Evolutionary conservation across 2,329 filamentous ascomycete genomes (phyloP).

Genomic region (Thielaviopsis musarum): DNA sequence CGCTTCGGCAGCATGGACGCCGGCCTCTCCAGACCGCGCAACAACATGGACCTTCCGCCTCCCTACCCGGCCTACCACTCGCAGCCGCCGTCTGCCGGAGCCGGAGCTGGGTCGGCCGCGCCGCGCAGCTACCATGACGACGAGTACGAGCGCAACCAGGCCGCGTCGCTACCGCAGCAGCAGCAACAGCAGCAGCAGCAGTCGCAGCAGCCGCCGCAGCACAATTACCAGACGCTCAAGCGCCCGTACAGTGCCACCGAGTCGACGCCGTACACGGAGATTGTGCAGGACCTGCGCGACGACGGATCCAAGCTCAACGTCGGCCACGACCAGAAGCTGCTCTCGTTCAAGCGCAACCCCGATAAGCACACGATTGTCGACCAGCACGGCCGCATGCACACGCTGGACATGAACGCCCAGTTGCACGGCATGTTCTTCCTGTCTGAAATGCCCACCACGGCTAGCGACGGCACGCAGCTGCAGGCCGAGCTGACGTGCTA

Average conservation of each 20-base stretch:
- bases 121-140: constrained; percentile 17
- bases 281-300: constrained; percentile 42
- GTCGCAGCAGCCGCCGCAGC: constrained; percentile 27
- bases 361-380: constrained; percentile 46
- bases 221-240: constrained; percentile 39
- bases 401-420: constrained; percentile 51
- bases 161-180: constrained; percentile 18
- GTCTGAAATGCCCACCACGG: constrained; percentile 56
- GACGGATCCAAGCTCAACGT: constrained; percentile 39
- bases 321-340: constrained; percentile 43
- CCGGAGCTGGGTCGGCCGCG: not conserved
- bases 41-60: constrained; percentile 23
- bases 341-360: constrained; percentile 38
- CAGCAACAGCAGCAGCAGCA: constrained; percentile 36
- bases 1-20: constrained; percentile 32
- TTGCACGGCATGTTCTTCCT: constrained; percentile 83
- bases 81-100: constrained; percentile 1
- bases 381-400: constrained; percentile 40
- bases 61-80: constrained; percentile 32
- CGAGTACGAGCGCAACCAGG: constrained; percentile 29
- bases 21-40: constrained; percentile 25
- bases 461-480: constrained; percentile 37
- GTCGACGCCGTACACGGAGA: constrained; percentile 37
- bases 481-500: constrained; percentile 89
- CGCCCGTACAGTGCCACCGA: constrained; percentile 36